A percentile compares a stretch with the other conserved stretches of the same genome.
Evolutionary conservation across 108 stramenopile species (phyloP).

Genomic region (Skeletonema marinoi): DNA sequence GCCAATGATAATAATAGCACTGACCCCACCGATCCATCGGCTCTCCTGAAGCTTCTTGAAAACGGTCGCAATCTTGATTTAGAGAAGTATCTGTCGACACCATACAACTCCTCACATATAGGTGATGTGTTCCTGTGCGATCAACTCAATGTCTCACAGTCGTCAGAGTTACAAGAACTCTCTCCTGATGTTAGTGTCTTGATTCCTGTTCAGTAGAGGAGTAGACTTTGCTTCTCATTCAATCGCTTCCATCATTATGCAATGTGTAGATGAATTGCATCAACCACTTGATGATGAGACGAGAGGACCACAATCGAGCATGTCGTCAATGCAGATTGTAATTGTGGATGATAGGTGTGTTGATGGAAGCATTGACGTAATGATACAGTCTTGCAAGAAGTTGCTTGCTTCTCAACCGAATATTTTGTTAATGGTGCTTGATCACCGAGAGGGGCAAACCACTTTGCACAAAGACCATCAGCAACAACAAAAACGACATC

Average conservation of each 20-base stretch:
- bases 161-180: background rate
- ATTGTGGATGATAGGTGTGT: slow-evolving; percentile 50
- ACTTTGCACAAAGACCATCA: background rate
- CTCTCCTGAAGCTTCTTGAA: slow-evolving; percentile 29
- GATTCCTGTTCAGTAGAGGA: slow-evolving; percentile 46
- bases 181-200: slow-evolving; percentile 31
- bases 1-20: background rate
- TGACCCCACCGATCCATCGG: slow-evolving; percentile 15
- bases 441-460: slow-evolving; percentile 5
- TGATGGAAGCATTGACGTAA: slow-evolving; percentile 50
- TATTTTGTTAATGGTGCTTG: slow-evolving; percentile 5
- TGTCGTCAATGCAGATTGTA: slow-evolving; percentile 48
- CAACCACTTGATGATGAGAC: background rate
- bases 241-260: slow-evolving; percentile 38
- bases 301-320: background rate
- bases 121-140: slow-evolving; percentile 34
- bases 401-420: slow-evolving; percentile 1
- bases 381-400: slow-evolving; percentile 10
- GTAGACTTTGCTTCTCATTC: slow-evolving; percentile 38
- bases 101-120: slow-evolving; percentile 47
- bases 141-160: background rate
- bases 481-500: background rate
- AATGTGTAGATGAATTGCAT: slow-evolving; percentile 20
- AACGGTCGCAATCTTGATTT: slow-evolving; percentile 19
- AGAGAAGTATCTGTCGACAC: slow-evolving; percentile 14